Evolutionary conservation across 495 filamentous ascomycete genomes (phyloP).

Genomic region (Talaromyces stipitatus): DNA sequence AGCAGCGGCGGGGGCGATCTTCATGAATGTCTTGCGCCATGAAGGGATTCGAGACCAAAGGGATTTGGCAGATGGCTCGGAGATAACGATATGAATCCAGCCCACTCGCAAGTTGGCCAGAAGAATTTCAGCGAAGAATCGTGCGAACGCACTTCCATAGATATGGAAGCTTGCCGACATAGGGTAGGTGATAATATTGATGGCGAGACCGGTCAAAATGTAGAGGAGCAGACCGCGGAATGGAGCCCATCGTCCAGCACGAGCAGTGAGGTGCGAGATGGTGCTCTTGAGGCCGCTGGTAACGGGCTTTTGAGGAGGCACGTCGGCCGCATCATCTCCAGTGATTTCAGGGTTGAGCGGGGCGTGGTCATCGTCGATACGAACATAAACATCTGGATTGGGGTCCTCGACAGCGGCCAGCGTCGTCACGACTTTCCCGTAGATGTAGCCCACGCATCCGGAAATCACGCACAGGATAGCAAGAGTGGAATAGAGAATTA

Average conservation of each 20-base stretch:
- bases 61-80: conserved; percentile 42
- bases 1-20: conserved; percentile 44
- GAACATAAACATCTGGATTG: conserved; percentile 48
- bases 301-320: conserved; percentile 39
- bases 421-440: conserved; percentile 49
- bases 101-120: conserved; percentile 43
- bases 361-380: conserved; percentile 27
- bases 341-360: conserved; percentile 20
- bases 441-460: conserved; percentile 42
- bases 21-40: conserved; percentile 30
- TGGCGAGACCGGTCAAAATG: conserved; percentile 22
- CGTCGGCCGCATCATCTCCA: conserved; percentile 13
- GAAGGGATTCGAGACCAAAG: conserved; percentile 45
- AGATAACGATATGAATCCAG: conserved; percentile 57
- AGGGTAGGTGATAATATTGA: conserved; percentile 15
- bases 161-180: conserved; percentile 22
- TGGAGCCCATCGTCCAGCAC: conserved; percentile 46
- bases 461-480: conserved; percentile 8
- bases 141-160: conserved; percentile 26
- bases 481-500: conserved; percentile 4
- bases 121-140: conserved; percentile 32
- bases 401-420: conserved; percentile 56
- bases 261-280: conserved; percentile 46
- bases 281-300: conserved; percentile 51
- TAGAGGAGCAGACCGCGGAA: conserved; percentile 50